Evolutionary conservation across 495 filamentous ascomycete genomes (phyloP), one percentile per base, ranked within the genome.

Genomic region (Penicillium silybi): DNA sequence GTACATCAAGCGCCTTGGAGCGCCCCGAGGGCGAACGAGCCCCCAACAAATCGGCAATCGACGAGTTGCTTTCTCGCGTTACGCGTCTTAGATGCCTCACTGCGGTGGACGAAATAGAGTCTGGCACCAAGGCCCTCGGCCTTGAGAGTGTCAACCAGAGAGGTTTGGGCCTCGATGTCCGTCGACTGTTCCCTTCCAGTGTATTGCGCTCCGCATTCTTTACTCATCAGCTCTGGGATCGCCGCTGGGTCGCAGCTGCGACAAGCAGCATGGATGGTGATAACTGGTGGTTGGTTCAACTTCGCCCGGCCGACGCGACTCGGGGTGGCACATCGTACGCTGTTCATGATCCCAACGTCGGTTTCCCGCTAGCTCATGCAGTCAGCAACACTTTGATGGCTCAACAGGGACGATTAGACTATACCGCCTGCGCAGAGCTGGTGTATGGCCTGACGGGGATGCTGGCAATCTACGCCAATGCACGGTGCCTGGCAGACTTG

Each of bases 251-350:
- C 53, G 67, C 88, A 41, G 79, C 84, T 40, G 77, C 86, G 40
- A 85, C 78, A 44, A 77, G 86, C 58, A 86, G 85, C 65, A 77
- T 88, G 66, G 80, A 80, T 57, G 87, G 88, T 35, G 87, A 93
- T 66, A 73, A 70, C 25, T 93, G 88, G 85, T 92, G 85, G 80
- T 68, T 91, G 48, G 66, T 87, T 29, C 82, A 86, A 66, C 58
- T 85, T 72, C 62, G 59, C 44, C 43, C 66, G 39, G 25, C 56
- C 27, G 48, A 54, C 17, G 6, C 58, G 18, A 15, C 54, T 29
- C 57, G 52, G 23, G 29, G 18, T 18, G 53, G 48, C 34, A 20
- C 42, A 19, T 23, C 46, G 1, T 54, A 56, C 17, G 40, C 35
- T 35, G 11, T 53, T 38, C 46, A 27, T 37, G 46, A 41, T 8